Base-by-base conservation (phyloP, 2,329 filamentous ascomycete genomes). In the Ophiosphaerella herpotricha region DNA sequence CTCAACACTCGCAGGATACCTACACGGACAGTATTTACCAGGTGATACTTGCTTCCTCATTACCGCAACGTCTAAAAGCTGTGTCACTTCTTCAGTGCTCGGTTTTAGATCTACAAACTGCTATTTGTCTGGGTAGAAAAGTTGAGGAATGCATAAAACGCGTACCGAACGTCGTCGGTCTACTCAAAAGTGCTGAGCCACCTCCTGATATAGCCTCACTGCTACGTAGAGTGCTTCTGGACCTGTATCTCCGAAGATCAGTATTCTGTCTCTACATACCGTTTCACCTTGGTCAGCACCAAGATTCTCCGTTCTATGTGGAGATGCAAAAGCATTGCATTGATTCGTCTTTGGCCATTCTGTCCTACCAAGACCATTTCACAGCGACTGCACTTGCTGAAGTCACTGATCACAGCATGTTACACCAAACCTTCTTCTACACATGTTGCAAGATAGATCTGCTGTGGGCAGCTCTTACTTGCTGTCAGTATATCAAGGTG, bases 401-500 rank as follows among this genome's bases (percentile, higher is more conserved):
- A 3, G 16, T 52, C 5, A 48, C 46, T 23, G 35, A 37, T 4
- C 50, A 37, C 7, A 41, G 50, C 13, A 48, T 43, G 23, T 38
- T 46, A 12, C 54, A 56, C 9, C 50, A 61, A 58, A 60, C 68
- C 31, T 55, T 67, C 9, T 73, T 71, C 52, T 61, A 66, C 24
- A 43, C 47, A 1, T 50, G 64, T 29, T 72, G 63, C 46, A 66
- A 67, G 12, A 60, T 55, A 6, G 70, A 73, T 33, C 51, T 71
- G 7, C 41, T 71, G 2, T 66, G 59, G 55, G 64, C 67, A 2
- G 70, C 68, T 5, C 52, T 73, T 5, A 60, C 56, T 16, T 45
- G 70, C 12, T 73, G 69, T 44, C 61, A 63, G 31, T 58, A 66
- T 31, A 63, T 72, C 44, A 68, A 57, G 39, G n/a, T 50, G 9